Conservation (phyloP, 2,329 filamentous ascomycete species). For the Exophiala xenobiotica region DNA sequence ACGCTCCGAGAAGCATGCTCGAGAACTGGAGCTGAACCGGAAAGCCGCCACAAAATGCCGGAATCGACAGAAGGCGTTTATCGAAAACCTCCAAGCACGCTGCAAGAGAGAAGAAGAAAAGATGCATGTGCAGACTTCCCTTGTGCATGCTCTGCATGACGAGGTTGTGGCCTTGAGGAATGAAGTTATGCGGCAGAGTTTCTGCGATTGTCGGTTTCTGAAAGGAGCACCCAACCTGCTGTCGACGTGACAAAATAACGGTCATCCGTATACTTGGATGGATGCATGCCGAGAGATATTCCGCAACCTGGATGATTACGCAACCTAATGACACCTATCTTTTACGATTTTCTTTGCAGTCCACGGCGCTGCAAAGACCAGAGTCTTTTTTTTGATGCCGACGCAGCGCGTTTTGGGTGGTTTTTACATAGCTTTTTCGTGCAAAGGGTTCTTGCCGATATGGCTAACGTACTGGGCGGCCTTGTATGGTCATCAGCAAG, state of each 20-base stretch:
- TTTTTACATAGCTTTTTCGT: too few species aligned
- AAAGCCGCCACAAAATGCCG: constrained; percentile 25
- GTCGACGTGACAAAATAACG: neutral
- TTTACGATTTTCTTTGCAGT: too few species aligned
- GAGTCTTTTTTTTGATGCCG: too few species aligned
- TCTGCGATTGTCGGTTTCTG: constrained; percentile 14
- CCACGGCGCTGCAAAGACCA: too few species aligned
- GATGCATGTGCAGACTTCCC: constrained; percentile 20
- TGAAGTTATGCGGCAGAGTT: constrained; percentile 22
- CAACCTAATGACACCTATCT: too few species aligned
- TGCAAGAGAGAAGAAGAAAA: constrained; percentile 21
- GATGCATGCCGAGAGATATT: too few species aligned
- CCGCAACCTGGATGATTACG: too few species aligned
- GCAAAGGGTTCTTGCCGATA: too few species aligned
- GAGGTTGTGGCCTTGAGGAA: constrained; percentile 18
- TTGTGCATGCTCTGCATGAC: constrained; percentile 23
- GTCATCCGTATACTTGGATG: too few species aligned
- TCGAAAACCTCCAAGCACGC: constrained; percentile 21
- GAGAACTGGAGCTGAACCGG: constrained; percentile 25
- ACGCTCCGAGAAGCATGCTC: constrained; percentile 22
- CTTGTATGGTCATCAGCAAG: too few species aligned
- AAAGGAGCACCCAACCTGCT: neutral
- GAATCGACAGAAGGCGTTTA: constrained; percentile 21
- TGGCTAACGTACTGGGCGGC: too few species aligned
- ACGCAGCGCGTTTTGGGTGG: too few species aligned